phyloP scores from a whole-genome alignment of 2,329 filamentous ascomycete species.

The Aureobasidium subglaciale region DNA sequence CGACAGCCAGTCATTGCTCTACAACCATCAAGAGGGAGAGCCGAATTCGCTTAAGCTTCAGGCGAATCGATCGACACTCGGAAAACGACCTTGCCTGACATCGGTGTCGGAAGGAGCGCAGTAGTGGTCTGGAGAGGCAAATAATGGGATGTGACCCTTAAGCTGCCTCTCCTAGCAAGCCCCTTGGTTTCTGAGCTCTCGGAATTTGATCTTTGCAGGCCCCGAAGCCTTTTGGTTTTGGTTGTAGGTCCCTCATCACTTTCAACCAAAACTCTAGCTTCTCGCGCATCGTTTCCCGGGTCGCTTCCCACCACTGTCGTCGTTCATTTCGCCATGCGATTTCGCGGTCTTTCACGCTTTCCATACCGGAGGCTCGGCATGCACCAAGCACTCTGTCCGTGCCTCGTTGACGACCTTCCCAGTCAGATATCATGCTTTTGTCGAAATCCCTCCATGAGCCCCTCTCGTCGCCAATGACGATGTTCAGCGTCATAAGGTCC shows the following conservation, averaged over 20 bases:
- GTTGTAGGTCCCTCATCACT: background rate
- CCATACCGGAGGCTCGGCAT: slow-evolving; percentile 12
- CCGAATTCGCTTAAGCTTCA: no score
- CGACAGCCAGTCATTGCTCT: no score
- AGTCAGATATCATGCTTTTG: background rate
- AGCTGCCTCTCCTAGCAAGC: background rate
- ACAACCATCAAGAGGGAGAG: no score
- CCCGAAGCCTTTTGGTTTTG: background rate
- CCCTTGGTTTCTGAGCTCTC: background rate
- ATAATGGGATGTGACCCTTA: no score
- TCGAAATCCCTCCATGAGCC: background rate
- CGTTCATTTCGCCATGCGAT: background rate
- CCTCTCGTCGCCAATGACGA: background rate
- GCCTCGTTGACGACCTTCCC: background rate
- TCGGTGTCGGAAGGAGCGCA: no score
- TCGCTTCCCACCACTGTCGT: slow-evolving; percentile 1
- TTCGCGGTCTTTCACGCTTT: background rate
- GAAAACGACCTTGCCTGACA: no score
- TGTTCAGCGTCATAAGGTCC: background rate
- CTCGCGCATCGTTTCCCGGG: background rate
- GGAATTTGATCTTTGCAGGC: background rate
- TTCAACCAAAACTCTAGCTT: background rate
- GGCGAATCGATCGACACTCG: no score
- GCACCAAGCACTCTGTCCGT: background rate
- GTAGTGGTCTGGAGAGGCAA: no score